phyloP scores from a whole-genome alignment of 202 grass and related monocot species.

The Carex arenaria region DNA sequence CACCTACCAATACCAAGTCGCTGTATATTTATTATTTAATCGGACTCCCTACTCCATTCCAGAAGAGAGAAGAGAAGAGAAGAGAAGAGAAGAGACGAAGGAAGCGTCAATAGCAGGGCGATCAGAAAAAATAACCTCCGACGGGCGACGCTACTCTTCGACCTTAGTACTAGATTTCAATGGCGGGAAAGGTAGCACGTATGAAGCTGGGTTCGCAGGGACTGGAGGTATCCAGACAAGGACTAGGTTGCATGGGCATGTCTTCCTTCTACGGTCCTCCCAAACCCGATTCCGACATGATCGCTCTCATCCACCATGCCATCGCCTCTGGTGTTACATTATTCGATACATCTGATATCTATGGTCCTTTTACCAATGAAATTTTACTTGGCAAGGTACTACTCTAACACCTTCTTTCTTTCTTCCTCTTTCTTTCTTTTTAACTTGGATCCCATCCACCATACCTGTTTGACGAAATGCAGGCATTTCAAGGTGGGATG shows the following conservation, averaged over 20 bases:
- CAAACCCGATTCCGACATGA: constrained; percentile 70
- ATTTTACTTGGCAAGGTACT: constrained; percentile 44
- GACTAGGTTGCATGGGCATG: constrained; percentile 88
- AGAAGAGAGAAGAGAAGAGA: too few species aligned
- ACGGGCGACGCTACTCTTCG: background rate
- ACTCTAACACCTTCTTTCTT: too few species aligned
- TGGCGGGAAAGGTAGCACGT: constrained; percentile 18
- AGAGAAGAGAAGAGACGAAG: background rate
- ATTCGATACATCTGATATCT: constrained; percentile 60
- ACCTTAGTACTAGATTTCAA: background rate
- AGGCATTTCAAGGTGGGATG: constrained; percentile 53
- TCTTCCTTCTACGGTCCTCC: constrained; percentile 57
- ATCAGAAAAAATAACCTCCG: background rate
- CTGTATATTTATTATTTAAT: too few species aligned
- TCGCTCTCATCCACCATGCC: constrained; percentile 67
- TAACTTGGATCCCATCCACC: background rate
- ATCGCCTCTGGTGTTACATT: constrained; percentile 47
- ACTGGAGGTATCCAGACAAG: constrained; percentile 60
- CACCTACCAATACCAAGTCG: too few species aligned
- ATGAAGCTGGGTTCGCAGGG: constrained; percentile 70
- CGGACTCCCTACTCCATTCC: too few species aligned
- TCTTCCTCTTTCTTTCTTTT: too few species aligned
- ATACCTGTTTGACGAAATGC: constrained; percentile 27
- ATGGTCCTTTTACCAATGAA: constrained; percentile 78
- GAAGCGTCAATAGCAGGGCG: background rate